These are phyloP conservation scores for Cytospora chrysosperma DNA, from an alignment of 2,329 filamentous ascomycete genomes.

Conservation along the genomic window DNA sequence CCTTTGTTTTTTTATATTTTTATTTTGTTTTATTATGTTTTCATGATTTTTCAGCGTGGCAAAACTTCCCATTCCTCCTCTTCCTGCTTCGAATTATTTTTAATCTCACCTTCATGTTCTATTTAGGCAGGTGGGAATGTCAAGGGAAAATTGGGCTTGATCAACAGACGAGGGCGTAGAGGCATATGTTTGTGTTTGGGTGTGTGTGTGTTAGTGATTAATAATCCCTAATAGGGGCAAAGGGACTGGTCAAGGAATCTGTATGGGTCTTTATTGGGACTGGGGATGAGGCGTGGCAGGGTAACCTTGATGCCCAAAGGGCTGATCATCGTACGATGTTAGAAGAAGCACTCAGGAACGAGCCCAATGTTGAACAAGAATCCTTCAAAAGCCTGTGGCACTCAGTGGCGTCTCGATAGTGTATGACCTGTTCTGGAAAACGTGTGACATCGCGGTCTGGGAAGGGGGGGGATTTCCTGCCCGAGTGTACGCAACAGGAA, in stretches of 20 bases:
- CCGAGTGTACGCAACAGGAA: neutral
- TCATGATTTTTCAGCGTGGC: neutral
- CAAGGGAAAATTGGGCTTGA: neutral
- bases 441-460: conserved; percentile 6
- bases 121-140: neutral
- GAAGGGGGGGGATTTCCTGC: neutral
- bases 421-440: neutral
- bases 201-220: neutral
- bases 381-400: conserved; percentile 4
- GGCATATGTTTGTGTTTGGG: neutral
- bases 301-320: conserved; percentile 2
- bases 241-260: neutral
- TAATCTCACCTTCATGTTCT: neutral
- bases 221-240: neutral
- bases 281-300: neutral
- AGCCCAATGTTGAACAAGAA: conserved; percentile 2
- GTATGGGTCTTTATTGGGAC: neutral
- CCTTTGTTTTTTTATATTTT: too few relatives aligned
- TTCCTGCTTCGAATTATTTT: neutral
- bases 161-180: neutral
- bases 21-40: too few relatives aligned
- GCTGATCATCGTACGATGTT: neutral
- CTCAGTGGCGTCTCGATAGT: conserved; percentile 18
- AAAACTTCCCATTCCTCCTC: neutral
- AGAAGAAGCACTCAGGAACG: neutral